Evolutionary conservation across 2,329 filamentous ascomycete species (phyloP).

Genomic region (Calonectria pteridis): DNA sequence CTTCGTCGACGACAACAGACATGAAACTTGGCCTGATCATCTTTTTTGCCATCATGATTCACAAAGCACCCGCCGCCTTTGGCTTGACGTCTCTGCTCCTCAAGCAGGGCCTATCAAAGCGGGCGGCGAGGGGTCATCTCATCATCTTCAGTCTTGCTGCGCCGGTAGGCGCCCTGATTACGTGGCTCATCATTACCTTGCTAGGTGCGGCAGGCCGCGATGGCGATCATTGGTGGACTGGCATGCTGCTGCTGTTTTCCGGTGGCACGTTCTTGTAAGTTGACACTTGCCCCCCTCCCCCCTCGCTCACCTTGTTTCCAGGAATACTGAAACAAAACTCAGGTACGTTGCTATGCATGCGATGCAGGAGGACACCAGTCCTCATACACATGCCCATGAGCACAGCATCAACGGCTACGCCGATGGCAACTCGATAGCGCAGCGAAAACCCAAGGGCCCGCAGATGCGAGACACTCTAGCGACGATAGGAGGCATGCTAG

Average conservation of each 20-base stretch:
- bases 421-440: slow-evolving; percentile 58
- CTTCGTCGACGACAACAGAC: slow-evolving; percentile 81
- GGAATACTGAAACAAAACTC: slow-evolving; percentile 28
- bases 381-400: slow-evolving; percentile 66
- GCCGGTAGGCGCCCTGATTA: slow-evolving; percentile 85
- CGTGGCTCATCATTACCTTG: slow-evolving; percentile 83
- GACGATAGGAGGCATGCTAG: slow-evolving; percentile 80
- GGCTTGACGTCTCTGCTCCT: slow-evolving; percentile 90
- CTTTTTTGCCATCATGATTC: slow-evolving; percentile 96
- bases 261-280: slow-evolving; percentile 94
- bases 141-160: slow-evolving; percentile 93
- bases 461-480: slow-evolving; percentile 77
- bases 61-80: slow-evolving; percentile 96
- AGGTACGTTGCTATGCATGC: slow-evolving; percentile 99
- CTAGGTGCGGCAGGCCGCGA: slow-evolving; percentile 72
- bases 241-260: slow-evolving; percentile 93
- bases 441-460: slow-evolving; percentile 66
- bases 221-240: slow-evolving; percentile 87
- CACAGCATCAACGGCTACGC: slow-evolving; percentile 67
- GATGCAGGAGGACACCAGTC: slow-evolving; percentile 82
- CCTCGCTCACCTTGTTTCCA: neutral
- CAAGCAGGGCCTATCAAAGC: slow-evolving; percentile 91
- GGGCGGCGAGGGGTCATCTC: slow-evolving; percentile 85
- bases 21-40: slow-evolving; percentile 88
- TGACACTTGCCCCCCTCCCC: neutral